Percentiles rank a stretch among this genome's conserved stretches.
phyloP scores from a whole-genome alignment of 2,329 filamentous ascomycete species.

The Penicillium sp. region DNA sequence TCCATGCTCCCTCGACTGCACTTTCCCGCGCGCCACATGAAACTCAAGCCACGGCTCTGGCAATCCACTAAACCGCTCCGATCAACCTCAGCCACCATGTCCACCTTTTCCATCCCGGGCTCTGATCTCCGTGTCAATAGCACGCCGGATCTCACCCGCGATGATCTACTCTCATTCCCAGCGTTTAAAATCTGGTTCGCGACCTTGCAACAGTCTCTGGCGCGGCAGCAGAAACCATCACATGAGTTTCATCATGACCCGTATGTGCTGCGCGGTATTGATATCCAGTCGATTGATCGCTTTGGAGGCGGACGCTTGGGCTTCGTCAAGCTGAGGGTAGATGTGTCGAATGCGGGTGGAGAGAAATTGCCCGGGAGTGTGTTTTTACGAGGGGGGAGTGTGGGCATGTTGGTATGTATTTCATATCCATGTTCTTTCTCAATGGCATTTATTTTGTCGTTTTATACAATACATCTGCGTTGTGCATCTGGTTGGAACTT shows the following conservation, averaged over 20 bases:
- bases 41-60: not conserved
- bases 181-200: conserved; percentile 53
- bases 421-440: conserved; percentile 2
- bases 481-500: no score
- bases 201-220: conserved; percentile 46
- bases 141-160: conserved; percentile 39
- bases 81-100: conserved; percentile 28
- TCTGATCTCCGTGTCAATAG: conserved; percentile 39
- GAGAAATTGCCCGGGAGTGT: conserved; percentile 52
- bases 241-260: conserved; percentile 50
- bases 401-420: conserved; percentile 50
- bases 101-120: conserved; percentile 40
- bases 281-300: conserved; percentile 51
- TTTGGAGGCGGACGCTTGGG: conserved; percentile 48
- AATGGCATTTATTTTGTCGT: no score
- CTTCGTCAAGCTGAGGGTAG: conserved; percentile 52
- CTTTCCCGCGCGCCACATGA: not conserved
- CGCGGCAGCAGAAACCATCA: conserved; percentile 40
- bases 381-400: conserved; percentile 54
- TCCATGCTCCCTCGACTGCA: not conserved
- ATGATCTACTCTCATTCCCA: conserved; percentile 47
- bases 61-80: not conserved
- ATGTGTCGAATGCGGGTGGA: conserved; percentile 48
- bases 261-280: conserved; percentile 48
- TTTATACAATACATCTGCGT: not conserved